These are phyloP conservation scores for Vitis cinerea DNA, from an alignment of 164 flowering plant species.

Conservation along the genomic window DNA sequence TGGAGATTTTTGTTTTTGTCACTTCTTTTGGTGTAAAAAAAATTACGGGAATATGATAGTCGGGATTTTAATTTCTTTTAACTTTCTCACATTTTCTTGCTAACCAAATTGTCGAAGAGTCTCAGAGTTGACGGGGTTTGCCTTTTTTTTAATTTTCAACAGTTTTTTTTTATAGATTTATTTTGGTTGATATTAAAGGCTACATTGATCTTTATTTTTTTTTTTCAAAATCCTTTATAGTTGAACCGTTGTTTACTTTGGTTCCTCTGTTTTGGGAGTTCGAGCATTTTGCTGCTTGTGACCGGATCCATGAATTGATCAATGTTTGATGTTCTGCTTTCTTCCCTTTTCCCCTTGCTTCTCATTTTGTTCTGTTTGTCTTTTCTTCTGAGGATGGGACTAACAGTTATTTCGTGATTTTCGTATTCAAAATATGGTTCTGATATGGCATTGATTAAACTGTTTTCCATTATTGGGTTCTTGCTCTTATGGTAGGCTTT, in stretches of 20 bases:
- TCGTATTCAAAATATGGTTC: not conserved
- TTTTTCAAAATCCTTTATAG: not conserved
- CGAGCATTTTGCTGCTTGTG: not conserved
- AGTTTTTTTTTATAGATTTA: not conserved
- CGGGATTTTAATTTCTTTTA: not conserved
- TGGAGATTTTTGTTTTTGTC: too few species aligned
- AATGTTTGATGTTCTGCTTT: not conserved
- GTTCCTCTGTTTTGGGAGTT: not conserved
- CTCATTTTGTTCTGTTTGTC: not conserved
- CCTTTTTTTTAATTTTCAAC: not conserved
- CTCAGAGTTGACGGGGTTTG: not conserved
- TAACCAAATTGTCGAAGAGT: not conserved
- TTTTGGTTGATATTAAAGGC: not conserved
- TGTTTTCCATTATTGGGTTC: not conserved
- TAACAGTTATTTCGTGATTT: not conserved
- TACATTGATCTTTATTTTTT: slow-evolving; percentile 3
- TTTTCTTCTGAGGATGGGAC: not conserved
- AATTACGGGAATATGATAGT: not conserved
- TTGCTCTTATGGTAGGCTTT: slow-evolving; percentile 35
- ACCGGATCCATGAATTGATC: not conserved
- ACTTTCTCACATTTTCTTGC: not conserved
- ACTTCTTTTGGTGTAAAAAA: not conserved
- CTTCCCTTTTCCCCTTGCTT: not conserved
- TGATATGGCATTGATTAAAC: not conserved
- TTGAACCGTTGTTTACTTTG: too few species aligned